Conservation (phyloP, 2,329 filamentous ascomycete genomes). For the Massarina eburnea region DNA sequence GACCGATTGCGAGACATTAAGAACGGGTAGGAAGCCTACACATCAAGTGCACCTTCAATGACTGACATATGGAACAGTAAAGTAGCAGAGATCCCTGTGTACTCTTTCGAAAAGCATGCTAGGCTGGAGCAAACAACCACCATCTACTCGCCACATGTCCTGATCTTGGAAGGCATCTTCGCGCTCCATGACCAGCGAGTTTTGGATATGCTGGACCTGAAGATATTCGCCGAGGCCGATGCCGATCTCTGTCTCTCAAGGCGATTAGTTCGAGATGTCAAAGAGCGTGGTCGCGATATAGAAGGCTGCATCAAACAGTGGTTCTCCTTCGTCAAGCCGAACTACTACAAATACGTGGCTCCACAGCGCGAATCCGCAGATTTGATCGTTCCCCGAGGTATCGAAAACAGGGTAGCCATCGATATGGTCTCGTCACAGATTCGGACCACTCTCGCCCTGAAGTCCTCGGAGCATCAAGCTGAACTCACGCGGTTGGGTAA, state of each 20-base stretch:
- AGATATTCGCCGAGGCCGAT: slow-evolving; percentile 96
- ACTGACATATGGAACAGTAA: slow-evolving; percentile 56
- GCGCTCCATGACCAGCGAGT: slow-evolving; percentile 87
- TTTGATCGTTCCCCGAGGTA: slow-evolving; percentile 90
- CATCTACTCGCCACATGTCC: slow-evolving; percentile 93
- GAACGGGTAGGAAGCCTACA: slow-evolving; percentile 76
- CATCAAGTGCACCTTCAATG: background rate
- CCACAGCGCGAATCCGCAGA: slow-evolving; percentile 91
- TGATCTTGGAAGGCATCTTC: slow-evolving; percentile 95
- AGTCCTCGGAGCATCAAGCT: slow-evolving; percentile 79
- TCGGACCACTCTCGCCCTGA: slow-evolving; percentile 80
- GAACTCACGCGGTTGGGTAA: slow-evolving; percentile 76
- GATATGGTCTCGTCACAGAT: slow-evolving; percentile 95
- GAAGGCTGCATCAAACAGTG: slow-evolving; percentile 98
- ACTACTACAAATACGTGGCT: slow-evolving; percentile 91
- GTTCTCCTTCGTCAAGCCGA: slow-evolving; percentile 95
- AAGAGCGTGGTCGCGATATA: slow-evolving; percentile 84
- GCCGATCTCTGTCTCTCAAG: slow-evolving; percentile 89
- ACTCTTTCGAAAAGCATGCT: slow-evolving; percentile 92
- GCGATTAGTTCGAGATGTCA: slow-evolving; percentile 84
- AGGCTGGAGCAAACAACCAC: slow-evolving; percentile 77
- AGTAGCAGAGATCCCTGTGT: slow-evolving; percentile 87
- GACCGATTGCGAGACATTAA: slow-evolving; percentile 82
- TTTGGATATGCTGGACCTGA: slow-evolving; percentile 85
- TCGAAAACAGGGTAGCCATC: slow-evolving; percentile 93